Evolutionary conservation across 495 filamentous ascomycete genomes (phyloP), one percentile per base, ranked within the genome.

Genomic region (Xylaria curta): DNA sequence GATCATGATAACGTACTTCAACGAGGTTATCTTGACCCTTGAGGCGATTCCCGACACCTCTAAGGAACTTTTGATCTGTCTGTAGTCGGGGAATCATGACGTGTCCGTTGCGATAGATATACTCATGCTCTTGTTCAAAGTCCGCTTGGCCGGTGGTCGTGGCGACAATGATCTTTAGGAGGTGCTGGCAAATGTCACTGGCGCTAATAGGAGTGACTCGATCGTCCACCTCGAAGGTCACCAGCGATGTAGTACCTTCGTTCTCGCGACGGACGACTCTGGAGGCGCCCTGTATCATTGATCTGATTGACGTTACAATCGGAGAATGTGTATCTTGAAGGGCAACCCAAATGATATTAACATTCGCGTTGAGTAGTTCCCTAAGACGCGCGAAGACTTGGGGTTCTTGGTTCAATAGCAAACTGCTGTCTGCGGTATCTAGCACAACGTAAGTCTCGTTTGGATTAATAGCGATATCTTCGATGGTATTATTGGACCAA

Each of bases 1-100:
- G 65, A 13, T 82, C 78, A 31, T 66, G 44, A 17, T 67, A 66
- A 5, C 24, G n/a, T 51, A 62, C 59, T 31, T 54, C 28, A 19
- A 36, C 59, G 42, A 65, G 49, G 36, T 63, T 66, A 17, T 54
- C 47, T 19, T 33, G n/a, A 2, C 60, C 58, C 21, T 17, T 56
- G 61, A 44, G 26, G 15, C 28, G 69, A 31, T 19, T 26, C 3
- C 59, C 59, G n/a, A 62, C 36, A 44, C 59, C 59, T 24, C 59
- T 62, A 24, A 62, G 36, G 61, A 71, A 71, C 19, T 66, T 65
- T 38, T 63, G 53, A 51, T 71, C 61, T 33, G 26, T 19, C 38
- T 42, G 33, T 4, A 62, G n/a, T 1, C 59, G 59, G 38, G 59
- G 59, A 3, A 62, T 62, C 59, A 44, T 42, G 59, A 62, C 59